Evolutionary conservation across 441 rosid genomes (phyloP), one percentile per base, ranked within the genome.

Genomic region (Capsella rubella): DNA sequence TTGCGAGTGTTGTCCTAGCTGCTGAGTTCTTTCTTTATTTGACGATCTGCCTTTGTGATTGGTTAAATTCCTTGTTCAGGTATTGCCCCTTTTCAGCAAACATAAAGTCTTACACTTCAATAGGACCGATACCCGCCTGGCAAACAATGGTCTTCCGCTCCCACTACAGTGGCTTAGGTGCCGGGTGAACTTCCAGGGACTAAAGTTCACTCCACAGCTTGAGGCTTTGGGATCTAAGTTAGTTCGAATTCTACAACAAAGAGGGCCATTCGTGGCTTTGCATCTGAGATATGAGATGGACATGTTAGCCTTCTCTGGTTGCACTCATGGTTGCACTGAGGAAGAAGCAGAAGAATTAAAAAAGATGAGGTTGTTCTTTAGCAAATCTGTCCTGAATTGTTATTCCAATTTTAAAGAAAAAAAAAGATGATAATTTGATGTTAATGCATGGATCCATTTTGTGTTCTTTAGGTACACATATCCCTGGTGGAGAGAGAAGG

Each of bases 401-500:
- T 40, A 50, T 42, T 42, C 47, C 47, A 15, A 78, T 89, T 95
- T 21, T 21, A 21, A 21, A 21, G 1, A 21, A 1, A 21, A 21
- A 91, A 91, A 78, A 85, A 46, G 55, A 70, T 95, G 90, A 91
- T 97, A 98, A 92, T 67, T 82, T 42, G 15, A 61, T 54, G 15
- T 45, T 39, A 60, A 77, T 16, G 37, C 37, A n/a, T 56, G 67
- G 15, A 35, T 52, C 70, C 10, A 13, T 78, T 72, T 21, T 76
- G 59, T 31, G 64, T 69, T 56, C 47, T 63, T 67, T 86, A 95
- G 99, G 80, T 93, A 93, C 79, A 91, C 98, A 49, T 95, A 90
- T 77, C 94, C 96, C 64, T 95, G 98, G 97, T 95, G 99, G 99
- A 89, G 96, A 86, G 98, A 93, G 84, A 95, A 95, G 83, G 98